Evolutionary conservation across 2,329 filamentous ascomycete genomes (phyloP), one percentile per base, ranked within the genome.

Genomic region (Uncinocarpus reesii): DNA sequence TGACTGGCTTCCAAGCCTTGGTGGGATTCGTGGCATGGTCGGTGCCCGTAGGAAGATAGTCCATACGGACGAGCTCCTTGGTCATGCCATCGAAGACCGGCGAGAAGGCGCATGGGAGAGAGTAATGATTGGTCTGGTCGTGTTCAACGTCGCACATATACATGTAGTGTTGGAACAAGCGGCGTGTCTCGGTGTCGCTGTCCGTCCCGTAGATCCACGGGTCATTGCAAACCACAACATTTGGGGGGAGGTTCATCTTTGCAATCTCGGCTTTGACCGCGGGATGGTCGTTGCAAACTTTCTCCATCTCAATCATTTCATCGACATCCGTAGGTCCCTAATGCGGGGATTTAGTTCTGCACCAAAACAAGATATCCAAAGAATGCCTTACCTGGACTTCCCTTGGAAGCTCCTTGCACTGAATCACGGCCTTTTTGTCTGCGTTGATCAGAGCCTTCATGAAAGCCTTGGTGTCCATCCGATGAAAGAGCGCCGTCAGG

Each of bases 131-230:
- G 35, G 76, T 77, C 57, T 86, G 81, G 0, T 76, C 57, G 58
- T 84, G 80, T 24, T 69, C 65, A 2, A 79, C 78, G 54, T 82
- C 80, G 18, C 78, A 70, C 64, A 83, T 72, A 63, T 84, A 69
- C 63, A 69, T 65, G 49, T 67, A 69, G 50, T 63, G 67, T 53
- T 69, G 66, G 51, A 64, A 62, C 44, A 69, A 41, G 1, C 66
- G 65, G 3, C 66, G 63, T 4, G 56, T 57, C 47, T 69, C 66
- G 3, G 68, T 65, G 13, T 56, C 52, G 38, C 66, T 60, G 3
- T 69, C 66, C 0, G 61, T 65, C 61, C 75, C 78, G 53, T 86
- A 88, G 31, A 85, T 85, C 84, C 83, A 88, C 0, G 77, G 77
- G 53, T 80, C 78, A 43, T 72, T 70, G 52, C 78, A 74, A 16